Conservation (phyloP, 306 rosid species). For the Leucaena leucocephala region DNA sequence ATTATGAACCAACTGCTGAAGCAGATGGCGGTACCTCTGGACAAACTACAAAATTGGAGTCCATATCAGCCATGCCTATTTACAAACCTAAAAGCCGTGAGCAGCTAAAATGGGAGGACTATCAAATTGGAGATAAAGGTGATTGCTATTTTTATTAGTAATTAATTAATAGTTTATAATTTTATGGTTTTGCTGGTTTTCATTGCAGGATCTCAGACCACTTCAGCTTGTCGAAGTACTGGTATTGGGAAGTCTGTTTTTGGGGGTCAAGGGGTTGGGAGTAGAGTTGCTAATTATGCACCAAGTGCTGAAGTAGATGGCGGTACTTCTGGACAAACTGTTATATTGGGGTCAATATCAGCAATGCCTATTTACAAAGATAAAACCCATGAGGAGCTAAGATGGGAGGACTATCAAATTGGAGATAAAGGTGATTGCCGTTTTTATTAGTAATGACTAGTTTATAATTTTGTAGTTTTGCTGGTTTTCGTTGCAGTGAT, state of each 20-base stretch:
- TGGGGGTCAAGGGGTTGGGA: constrained; percentile 88
- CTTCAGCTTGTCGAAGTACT: constrained; percentile 62
- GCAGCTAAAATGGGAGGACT: too few species aligned
- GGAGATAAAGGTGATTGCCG: constrained; percentile 77
- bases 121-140: too few species aligned
- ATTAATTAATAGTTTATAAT: too few species aligned
- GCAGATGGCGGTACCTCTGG: too few species aligned
- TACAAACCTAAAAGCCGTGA: too few species aligned
- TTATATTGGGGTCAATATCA: constrained; percentile 87
- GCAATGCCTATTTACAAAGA: constrained; percentile 82
- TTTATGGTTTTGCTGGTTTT: too few species aligned
- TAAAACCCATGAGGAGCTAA: constrained; percentile 53
- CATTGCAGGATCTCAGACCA: constrained; percentile 62
- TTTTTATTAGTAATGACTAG: background rate
- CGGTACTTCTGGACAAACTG: constrained; percentile 63
- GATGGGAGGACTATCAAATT: constrained; percentile 97
- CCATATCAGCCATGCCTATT: too few species aligned
- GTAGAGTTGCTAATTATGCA: constrained; percentile 69
- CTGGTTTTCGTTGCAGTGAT: constrained; percentile 4
- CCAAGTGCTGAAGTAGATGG: constrained; percentile 67
- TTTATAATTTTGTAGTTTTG: background rate
- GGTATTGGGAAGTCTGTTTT: constrained; percentile 70
- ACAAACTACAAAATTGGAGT: too few species aligned
- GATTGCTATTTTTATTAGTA: too few species aligned
- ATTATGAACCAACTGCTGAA: too few species aligned